Evolutionary conservation across 257 asterid genomes (phyloP).

Genomic region (Catharanthus roseus): DNA sequence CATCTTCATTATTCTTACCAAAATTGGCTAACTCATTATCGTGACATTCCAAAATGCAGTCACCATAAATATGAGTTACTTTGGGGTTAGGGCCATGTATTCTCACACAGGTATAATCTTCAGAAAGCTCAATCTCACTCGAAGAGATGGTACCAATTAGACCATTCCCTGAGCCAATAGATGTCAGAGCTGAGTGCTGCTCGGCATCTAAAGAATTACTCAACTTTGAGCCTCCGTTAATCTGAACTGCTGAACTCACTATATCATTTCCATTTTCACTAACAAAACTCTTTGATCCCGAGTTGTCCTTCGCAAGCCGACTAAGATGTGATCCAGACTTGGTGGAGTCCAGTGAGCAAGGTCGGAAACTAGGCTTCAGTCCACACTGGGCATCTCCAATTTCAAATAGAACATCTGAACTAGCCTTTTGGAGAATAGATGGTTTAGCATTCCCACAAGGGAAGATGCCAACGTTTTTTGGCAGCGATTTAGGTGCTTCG

Average conservation of each 20-base stretch:
- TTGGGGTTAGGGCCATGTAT: constrained; percentile 83
- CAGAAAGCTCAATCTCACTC: constrained; percentile 82
- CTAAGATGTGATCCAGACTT: constrained; percentile 36
- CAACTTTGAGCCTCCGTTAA: constrained; percentile 21
- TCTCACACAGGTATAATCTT: constrained; percentile 88
- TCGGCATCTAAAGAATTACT: constrained; percentile 25
- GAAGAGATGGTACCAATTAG: constrained; percentile 42
- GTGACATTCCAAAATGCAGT: constrained; percentile 81
- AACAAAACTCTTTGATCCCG: constrained; percentile 35
- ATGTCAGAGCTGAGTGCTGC: constrained; percentile 22
- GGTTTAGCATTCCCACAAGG: constrained; percentile 30
- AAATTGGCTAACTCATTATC: constrained; percentile 28
- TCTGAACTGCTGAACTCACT: constrained; percentile 14
- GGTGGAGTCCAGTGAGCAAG: constrained; percentile 70
- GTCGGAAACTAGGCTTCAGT: constrained; percentile 27
- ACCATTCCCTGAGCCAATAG: constrained; percentile 24
- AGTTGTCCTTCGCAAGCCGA: constrained; percentile 37
- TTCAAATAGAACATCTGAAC: constrained; percentile 63
- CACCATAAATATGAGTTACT: constrained; percentile 85
- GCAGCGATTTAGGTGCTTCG: constrained; percentile 57
- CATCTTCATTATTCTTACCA: constrained; percentile 32
- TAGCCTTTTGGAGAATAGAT: constrained; percentile 31
- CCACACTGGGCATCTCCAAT: constrained; percentile 47
- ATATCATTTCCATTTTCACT: constrained; percentile 27
- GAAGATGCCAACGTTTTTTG: constrained; percentile 47